Evolutionary conservation across 2,329 filamentous ascomycete genomes (phyloP).

Genomic region (Calonectria pseudoreteaudii): DNA sequence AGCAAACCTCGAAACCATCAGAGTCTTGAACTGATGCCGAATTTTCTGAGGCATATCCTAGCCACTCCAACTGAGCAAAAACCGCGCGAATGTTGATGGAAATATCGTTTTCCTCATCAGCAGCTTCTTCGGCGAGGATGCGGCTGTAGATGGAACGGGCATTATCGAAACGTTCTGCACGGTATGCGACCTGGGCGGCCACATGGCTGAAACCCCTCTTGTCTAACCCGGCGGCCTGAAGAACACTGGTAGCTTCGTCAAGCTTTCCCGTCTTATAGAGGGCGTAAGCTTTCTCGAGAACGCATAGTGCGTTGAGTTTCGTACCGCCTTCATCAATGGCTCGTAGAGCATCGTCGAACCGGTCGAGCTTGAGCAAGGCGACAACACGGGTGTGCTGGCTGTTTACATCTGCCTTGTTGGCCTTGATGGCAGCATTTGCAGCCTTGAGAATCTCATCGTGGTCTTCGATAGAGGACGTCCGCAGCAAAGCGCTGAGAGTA

Average conservation of each 20-base stretch:
- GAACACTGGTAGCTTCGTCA: conserved; percentile 67
- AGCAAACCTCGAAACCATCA: conserved; percentile 84
- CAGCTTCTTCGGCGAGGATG: conserved; percentile 61
- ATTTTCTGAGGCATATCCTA: conserved; percentile 58
- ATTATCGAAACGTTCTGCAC: conserved; percentile 78
- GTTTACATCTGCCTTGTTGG: conserved; percentile 67
- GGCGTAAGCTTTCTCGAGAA: conserved; percentile 82
- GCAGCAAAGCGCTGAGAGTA: conserved; percentile 66
- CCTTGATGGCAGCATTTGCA: conserved; percentile 71
- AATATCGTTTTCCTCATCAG: conserved; percentile 78
- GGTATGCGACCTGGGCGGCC: conserved; percentile 77
- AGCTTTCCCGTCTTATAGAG: conserved; percentile 83
- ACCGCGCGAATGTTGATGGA: conserved; percentile 81
- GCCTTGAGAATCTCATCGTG: conserved; percentile 79
- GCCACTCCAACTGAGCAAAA: conserved; percentile 80
- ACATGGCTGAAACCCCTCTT: conserved; percentile 62
- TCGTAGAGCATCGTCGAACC: conserved; percentile 81
- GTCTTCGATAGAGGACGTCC: conserved; percentile 70
- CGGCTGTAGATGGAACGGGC: conserved; percentile 73
- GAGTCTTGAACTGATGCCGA: conserved; percentile 68
- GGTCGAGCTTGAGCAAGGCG: conserved; percentile 84
- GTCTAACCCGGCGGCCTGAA: conserved; percentile 48
- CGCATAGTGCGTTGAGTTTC: conserved; percentile 69
- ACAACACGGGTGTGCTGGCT: conserved; percentile 79
- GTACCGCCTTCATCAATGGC: conserved; percentile 74